These are phyloP conservation scores for Moricandia arvensis DNA, from an alignment of 345 rosid species.

Conservation along the genomic window DNA sequence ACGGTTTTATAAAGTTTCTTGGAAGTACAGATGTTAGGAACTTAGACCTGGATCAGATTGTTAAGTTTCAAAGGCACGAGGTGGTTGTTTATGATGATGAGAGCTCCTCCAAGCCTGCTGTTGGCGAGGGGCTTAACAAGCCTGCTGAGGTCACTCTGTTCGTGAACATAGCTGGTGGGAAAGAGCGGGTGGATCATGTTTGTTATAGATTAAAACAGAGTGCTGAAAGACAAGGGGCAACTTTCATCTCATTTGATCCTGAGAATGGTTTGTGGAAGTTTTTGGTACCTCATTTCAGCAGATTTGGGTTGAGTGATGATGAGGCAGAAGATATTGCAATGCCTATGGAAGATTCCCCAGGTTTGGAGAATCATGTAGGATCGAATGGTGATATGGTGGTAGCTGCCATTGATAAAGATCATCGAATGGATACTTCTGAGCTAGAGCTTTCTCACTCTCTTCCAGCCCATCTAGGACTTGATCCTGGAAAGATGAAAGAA, in stretches of 20 bases:
- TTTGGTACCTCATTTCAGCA: slow-evolving; percentile 81
- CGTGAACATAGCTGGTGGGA: slow-evolving; percentile 38
- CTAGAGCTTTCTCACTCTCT: slow-evolving; percentile 90
- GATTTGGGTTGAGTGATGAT: slow-evolving; percentile 91
- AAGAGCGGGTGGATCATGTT: slow-evolving; percentile 36
- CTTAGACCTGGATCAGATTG: slow-evolving; percentile 63
- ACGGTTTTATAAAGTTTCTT: slow-evolving; percentile 65
- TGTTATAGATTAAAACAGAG: slow-evolving; percentile 48
- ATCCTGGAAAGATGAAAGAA: slow-evolving; percentile 80
- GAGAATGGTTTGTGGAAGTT: slow-evolving; percentile 72
- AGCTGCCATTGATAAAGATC: slow-evolving; percentile 45
- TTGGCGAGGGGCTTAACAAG: slow-evolving; percentile 86
- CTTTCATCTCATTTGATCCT: slow-evolving; percentile 64
- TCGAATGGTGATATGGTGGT: slow-evolving; percentile 47
- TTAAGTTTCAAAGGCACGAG: slow-evolving; percentile 67
- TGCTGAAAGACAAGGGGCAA: slow-evolving; percentile 73
- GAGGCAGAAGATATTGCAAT: slow-evolving; percentile 73
- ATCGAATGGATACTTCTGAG: slow-evolving; percentile 46
- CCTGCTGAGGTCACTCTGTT: slow-evolving; percentile 79
- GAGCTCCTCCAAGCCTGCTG: slow-evolving; percentile 54
- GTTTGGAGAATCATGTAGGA: slow-evolving; percentile 40
- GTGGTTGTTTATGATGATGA: slow-evolving; percentile 83
- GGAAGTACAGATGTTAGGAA: slow-evolving; percentile 82
- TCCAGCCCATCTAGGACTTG: slow-evolving; percentile 93
- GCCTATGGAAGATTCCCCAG: slow-evolving; percentile 54